A percentile compares a stretch with the other conserved stretches of the same genome.
phyloP scores from a whole-genome alignment of 352 stramenopile species.

The Peronospora farinosa region DNA sequence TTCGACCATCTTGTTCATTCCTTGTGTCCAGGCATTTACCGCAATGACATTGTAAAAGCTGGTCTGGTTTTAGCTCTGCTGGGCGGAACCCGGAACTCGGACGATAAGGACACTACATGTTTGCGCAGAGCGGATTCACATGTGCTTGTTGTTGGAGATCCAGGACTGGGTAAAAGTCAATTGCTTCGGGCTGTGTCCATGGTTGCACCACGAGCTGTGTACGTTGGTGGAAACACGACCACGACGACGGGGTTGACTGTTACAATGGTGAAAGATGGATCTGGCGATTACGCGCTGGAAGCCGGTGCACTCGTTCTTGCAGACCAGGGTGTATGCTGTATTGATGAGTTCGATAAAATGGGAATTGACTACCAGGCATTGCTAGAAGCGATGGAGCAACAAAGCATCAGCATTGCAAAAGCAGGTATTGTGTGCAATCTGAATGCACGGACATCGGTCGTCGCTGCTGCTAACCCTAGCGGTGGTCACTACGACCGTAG shows the following conservation, averaged over 20 bases:
- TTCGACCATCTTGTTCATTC: constrained; percentile 94
- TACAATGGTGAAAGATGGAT: constrained; percentile 91
- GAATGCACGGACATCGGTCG: constrained; percentile 90
- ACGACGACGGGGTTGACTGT: constrained; percentile 95
- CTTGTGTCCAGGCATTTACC: constrained; percentile 94
- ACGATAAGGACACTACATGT: constrained; percentile 50
- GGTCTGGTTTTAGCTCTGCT: constrained; percentile 93
- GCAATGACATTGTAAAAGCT: constrained; percentile 96
- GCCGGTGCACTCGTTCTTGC: constrained; percentile 90
- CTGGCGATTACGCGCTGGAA: constrained; percentile 89
- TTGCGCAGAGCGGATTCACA: constrained; percentile 90
- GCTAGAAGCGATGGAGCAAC: constrained; percentile 98
- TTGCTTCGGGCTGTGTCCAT: constrained; percentile 90
- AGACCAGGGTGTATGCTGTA: constrained; percentile 94
- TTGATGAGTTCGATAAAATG: constrained; percentile 99
- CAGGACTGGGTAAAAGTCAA: constrained; percentile 93
- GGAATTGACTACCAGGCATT: constrained; percentile 85
- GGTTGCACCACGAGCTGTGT: constrained; percentile 91
- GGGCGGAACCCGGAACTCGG: constrained; percentile 82
- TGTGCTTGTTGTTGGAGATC: constrained; percentile 94
- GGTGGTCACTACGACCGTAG: constrained; percentile 94
- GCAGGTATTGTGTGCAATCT: constrained; percentile 92
- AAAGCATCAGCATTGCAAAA: constrained; percentile 93
- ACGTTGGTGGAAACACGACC: constrained; percentile 95
- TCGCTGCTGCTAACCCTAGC: constrained; percentile 95